Evolutionary conservation across 306 rosid genomes (phyloP), one percentile per base, ranked within the genome.

Genomic region (Albizia julibrissin): DNA sequence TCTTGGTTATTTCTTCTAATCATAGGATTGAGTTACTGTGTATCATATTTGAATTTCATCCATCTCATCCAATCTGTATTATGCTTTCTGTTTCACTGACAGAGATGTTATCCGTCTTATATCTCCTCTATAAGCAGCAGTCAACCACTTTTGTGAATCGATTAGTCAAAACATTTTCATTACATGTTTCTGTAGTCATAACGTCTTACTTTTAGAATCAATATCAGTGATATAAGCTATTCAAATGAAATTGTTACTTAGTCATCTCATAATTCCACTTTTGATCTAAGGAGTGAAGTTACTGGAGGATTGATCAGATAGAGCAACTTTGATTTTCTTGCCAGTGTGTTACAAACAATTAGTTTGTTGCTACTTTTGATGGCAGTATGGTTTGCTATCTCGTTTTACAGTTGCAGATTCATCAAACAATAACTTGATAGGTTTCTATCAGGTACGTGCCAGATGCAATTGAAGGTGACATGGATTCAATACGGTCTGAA

Each of bases 381-480:
- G 72, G 42, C 42, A 44, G 61, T 77, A 24, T 59, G 81, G 34
- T 72, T 76, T 84, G 65, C 66, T 50, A 65, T 84, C 76, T 64
- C 4, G 59, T 24, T 47, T 65, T 66, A 27, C 24, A 10, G 13
- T 82, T 65, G 61, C 67, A 58, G n/a, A 26, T 52, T 84, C 34
- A 46, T 54, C 10, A 61, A 83, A 66, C 81, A 71, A 56, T 78
- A 70, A 87, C 79, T 73, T 74, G 31, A 33, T 16, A 31, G 40
- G 61, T 44, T 83, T 78, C 76, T 75, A 54, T 54, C 87, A 95
- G 99, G 90, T 91, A 88, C 91, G 90, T 84, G 89, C 99, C 99
- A 2, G 97, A 95, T 84, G 94, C 86, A 74, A 93, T 95, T 52
- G 91, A 90, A 82, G 99, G 99, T 58, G 99, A 95, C 77, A 84